Evolutionary conservation across 805 yeast species (phyloP).

Genomic region (Hanseniaspora taiwanica): DNA sequence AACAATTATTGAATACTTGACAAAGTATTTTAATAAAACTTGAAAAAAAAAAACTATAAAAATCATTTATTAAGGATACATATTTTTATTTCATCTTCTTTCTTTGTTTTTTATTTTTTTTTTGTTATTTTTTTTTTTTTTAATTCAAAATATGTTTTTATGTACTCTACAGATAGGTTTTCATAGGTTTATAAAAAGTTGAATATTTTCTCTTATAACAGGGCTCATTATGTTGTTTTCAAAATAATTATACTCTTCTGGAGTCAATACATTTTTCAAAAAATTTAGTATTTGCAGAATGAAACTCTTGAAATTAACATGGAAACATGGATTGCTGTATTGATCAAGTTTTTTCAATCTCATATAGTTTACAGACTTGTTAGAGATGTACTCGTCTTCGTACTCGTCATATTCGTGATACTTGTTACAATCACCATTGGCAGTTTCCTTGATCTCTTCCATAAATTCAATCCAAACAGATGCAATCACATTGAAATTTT

Average conservation of each 20-base stretch:
- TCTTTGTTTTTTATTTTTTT: too few relatives aligned
- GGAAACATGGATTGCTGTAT: slow-evolving; percentile 41
- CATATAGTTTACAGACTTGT: slow-evolving; percentile 21
- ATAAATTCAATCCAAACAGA: slow-evolving; percentile 38
- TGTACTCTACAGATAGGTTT: too few relatives aligned
- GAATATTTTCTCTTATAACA: slow-evolving; percentile 16
- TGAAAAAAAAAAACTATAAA: neutral
- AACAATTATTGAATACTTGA: slow-evolving; percentile 24
- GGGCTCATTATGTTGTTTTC: slow-evolving; percentile 11
- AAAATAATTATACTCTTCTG: slow-evolving; percentile 13
- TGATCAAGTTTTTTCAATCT: slow-evolving; percentile 30
- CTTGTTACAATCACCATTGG: slow-evolving; percentile 40
- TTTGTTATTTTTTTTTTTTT: too few relatives aligned
- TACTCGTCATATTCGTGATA: slow-evolving; percentile 34
- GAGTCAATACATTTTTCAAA: slow-evolving; percentile 17
- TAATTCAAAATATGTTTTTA: too few relatives aligned
- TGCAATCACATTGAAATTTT: slow-evolving; percentile 23
- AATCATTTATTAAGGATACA: neutral
- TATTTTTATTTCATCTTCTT: too few relatives aligned
- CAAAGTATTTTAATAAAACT: slow-evolving; percentile 2
- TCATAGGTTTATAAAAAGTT: slow-evolving; percentile 13
- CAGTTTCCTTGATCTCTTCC: slow-evolving; percentile 62
- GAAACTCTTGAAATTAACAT: slow-evolving; percentile 34
- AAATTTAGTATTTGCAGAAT: slow-evolving; percentile 22
- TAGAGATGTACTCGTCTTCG: slow-evolving; percentile 20